Percentiles rank a stretch among this genome's conserved stretches.
Conservation (phyloP, 2,329 filamentous ascomycete species). For the Diaporthe vaccinii region DNA sequence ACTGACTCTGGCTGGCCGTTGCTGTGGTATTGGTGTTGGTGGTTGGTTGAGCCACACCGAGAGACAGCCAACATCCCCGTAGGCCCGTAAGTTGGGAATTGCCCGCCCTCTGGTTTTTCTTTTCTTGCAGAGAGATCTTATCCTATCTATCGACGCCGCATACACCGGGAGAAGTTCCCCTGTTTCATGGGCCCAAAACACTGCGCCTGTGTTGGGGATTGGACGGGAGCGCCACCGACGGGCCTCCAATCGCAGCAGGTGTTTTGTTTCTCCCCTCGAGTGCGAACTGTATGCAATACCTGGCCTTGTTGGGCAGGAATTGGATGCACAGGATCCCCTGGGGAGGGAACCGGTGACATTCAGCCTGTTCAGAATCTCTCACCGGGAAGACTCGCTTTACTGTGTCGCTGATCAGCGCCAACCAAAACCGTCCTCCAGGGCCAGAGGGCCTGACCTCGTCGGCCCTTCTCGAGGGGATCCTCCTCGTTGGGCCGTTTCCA, state of each 20-base stretch:
- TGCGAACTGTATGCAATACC: neutral
- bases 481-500: neutral
- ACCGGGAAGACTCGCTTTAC: neutral
- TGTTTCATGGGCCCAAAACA: slow-evolving; percentile 30
- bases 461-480: neutral
- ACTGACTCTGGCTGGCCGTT: neutral
- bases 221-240: slow-evolving; percentile 17
- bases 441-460: neutral
- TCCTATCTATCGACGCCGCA: neutral
- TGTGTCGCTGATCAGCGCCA: slow-evolving; percentile 7
- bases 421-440: neutral
- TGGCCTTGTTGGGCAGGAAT: slow-evolving; percentile 17
- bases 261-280: slow-evolving; percentile 9
- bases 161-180: neutral
- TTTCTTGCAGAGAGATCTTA: neutral
- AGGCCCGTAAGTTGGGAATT: neutral
- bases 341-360: slow-evolving; percentile 2
- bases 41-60: neutral
- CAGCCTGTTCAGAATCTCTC: neutral
- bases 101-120: too few species aligned
- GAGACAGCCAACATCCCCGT: neutral
- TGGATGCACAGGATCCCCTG: slow-evolving; percentile 25
- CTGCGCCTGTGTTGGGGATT: slow-evolving; percentile 6
- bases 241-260: slow-evolving; percentile 5
- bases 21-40: neutral